Evolutionary conservation across 805 yeast species (phyloP).

Genomic region (Suhomyces pyralidae): DNA sequence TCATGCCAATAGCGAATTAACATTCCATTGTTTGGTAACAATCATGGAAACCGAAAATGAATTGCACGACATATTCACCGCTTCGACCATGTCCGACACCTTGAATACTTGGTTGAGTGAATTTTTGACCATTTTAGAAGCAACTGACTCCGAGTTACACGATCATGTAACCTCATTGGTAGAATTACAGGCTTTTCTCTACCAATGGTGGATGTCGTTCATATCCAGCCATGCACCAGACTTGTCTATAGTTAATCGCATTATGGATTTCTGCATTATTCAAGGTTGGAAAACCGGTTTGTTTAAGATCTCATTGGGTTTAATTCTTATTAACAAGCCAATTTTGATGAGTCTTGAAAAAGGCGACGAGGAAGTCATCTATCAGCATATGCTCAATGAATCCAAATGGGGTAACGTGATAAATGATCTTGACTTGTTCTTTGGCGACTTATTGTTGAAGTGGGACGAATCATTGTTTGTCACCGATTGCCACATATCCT

Average conservation of each 20-base stretch:
- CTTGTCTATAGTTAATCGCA: slow-evolving; percentile 43
- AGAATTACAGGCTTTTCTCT: slow-evolving; percentile 48
- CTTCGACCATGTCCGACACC: slow-evolving; percentile 52
- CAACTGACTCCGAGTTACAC: slow-evolving; percentile 38
- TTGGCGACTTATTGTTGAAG: slow-evolving; percentile 34
- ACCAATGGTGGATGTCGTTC: slow-evolving; percentile 65
- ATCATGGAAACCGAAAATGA: slow-evolving; percentile 57
- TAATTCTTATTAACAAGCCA: slow-evolving; percentile 48
- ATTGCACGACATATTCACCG: slow-evolving; percentile 48
- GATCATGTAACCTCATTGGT: slow-evolving; percentile 41
- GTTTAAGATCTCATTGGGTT: slow-evolving; percentile 54
- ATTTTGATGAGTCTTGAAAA: slow-evolving; percentile 33
- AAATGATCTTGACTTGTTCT: slow-evolving; percentile 36
- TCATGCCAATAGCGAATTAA: slow-evolving; percentile 32
- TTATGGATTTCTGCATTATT: slow-evolving; percentile 49
- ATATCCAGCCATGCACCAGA: slow-evolving; percentile 61
- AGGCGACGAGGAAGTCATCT: slow-evolving; percentile 42
- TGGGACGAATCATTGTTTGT: slow-evolving; percentile 35
- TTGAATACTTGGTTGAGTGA: slow-evolving; percentile 51
- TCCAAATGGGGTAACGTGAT: slow-evolving; percentile 42
- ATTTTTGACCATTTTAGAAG: slow-evolving; percentile 43
- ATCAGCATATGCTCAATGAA: slow-evolving; percentile 43
- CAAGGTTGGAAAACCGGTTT: slow-evolving; percentile 54
- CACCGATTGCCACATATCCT: background rate
- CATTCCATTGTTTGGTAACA: slow-evolving; percentile 51